Evolutionary conservation across 2,329 filamentous ascomycete species (phyloP).

Genomic region (Colletotrichum tofieldiae): DNA sequence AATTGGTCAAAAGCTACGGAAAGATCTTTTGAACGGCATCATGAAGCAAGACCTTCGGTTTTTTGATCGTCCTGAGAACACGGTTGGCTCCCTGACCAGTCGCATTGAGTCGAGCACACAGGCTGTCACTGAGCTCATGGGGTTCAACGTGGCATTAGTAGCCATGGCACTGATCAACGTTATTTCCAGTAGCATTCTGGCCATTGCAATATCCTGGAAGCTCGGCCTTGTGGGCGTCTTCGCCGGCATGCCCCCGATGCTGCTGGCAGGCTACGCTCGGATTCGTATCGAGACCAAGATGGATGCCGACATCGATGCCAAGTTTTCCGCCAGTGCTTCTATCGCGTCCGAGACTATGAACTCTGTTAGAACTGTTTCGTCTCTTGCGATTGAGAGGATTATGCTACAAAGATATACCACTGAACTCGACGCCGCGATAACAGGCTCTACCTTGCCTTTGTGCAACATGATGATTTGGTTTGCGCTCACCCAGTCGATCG

Average conservation of each 20-base stretch:
- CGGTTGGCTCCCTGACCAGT: constrained; percentile 52
- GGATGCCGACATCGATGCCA: constrained; percentile 54
- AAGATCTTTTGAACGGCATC: constrained; percentile 48
- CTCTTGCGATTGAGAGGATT: constrained; percentile 55
- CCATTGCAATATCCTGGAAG: constrained; percentile 61
- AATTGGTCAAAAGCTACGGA: constrained; percentile 46
- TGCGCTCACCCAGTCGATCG: constrained; percentile 49
- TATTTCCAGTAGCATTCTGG: constrained; percentile 56
- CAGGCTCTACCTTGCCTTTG: constrained; percentile 6
- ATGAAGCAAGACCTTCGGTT: constrained; percentile 60
- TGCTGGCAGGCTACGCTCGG: constrained; percentile 58
- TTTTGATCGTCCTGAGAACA: constrained; percentile 53
- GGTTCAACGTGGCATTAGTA: constrained; percentile 60
- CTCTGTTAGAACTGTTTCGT: constrained; percentile 62
- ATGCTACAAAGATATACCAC: constrained; percentile 48
- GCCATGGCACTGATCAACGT: constrained; percentile 59
- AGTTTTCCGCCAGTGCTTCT: constrained; percentile 58
- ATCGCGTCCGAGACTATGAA: constrained; percentile 63
- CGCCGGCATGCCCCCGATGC: constrained; percentile 59
- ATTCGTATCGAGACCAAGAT: constrained; percentile 60
- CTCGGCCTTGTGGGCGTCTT: constrained; percentile 61
- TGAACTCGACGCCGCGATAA: constrained; percentile 48
- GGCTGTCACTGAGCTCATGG: constrained; percentile 63
- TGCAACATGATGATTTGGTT: constrained; percentile 44
- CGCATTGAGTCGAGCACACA: constrained; percentile 53